These are phyloP conservation scores for Arthrocladium fulminans DNA, from an alignment of 2,329 filamentous ascomycete genomes.

Conservation along the genomic window DNA sequence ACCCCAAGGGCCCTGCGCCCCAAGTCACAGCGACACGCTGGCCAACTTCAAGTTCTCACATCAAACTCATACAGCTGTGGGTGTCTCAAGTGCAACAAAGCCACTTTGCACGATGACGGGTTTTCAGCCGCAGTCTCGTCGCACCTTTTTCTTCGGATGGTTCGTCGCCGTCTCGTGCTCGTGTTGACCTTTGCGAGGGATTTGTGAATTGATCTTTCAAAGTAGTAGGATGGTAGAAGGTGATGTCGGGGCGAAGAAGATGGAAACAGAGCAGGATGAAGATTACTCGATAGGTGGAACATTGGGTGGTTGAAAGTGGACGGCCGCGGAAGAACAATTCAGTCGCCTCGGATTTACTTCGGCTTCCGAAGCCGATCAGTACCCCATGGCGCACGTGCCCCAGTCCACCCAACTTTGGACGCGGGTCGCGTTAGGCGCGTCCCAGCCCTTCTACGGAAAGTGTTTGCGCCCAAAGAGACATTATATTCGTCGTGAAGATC, in stretches of 20 bases:
- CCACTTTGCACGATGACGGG: background rate
- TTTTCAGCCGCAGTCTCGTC: background rate
- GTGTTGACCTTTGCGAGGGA: background rate
- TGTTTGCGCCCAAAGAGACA: too few relatives aligned
- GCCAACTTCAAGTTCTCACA: background rate
- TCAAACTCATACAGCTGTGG: background rate
- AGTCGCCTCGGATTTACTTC: background rate
- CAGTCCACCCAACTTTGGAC: too few relatives aligned
- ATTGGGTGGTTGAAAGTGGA: background rate
- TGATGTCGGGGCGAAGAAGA: background rate
- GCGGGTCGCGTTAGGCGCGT: background rate
- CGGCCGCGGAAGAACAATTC: background rate
- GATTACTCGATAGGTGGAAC: background rate
- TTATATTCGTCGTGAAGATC: too few relatives aligned
- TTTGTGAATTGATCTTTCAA: background rate
- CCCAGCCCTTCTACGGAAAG: too few relatives aligned
- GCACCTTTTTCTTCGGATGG: background rate
- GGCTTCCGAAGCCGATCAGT: conserved; percentile 4
- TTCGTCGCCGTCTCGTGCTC: background rate
- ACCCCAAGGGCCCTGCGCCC: conserved; percentile 3
- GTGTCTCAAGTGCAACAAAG: background rate
- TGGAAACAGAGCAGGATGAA: background rate
- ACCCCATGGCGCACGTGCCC: conserved; percentile 20
- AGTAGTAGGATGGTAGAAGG: background rate
- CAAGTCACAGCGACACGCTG: background rate